Evolutionary conservation across 2,329 filamentous ascomycete species (phyloP).

Genomic region (Talaromyces islandicus): DNA sequence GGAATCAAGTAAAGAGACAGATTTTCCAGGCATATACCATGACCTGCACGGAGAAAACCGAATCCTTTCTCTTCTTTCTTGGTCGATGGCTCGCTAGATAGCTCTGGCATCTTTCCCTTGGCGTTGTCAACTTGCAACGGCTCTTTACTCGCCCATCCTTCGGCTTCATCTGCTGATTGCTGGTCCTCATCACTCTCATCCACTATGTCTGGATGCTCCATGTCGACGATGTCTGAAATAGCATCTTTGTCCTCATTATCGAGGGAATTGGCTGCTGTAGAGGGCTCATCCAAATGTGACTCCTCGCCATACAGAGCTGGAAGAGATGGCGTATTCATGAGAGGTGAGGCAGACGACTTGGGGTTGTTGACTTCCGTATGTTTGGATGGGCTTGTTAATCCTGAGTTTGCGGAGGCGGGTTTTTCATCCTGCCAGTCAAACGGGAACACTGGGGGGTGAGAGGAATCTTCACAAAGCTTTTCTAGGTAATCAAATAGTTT

Average conservation of each 20-base stretch:
- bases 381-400: neutral
- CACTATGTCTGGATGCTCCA: slow-evolving; percentile 28
- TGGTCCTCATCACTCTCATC: slow-evolving; percentile 21
- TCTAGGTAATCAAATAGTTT: neutral
- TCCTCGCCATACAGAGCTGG: neutral
- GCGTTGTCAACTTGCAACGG: neutral
- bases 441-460: neutral
- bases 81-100: neutral
- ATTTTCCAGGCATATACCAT: slow-evolving; percentile 52
- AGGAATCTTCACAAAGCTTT: neutral
- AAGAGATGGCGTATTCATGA: neutral
- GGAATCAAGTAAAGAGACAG: slow-evolving; percentile 56
- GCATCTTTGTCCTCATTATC: slow-evolving; percentile 8
- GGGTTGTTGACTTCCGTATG: neutral
- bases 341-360: neutral
- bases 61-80: slow-evolving; percentile 8
- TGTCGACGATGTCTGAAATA: slow-evolving; percentile 17
- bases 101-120: slow-evolving; percentile 11
- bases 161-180: slow-evolving; percentile 16
- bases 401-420: neutral
- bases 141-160: neutral
- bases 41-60: slow-evolving; percentile 53
- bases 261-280: neutral
- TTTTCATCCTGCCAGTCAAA: slow-evolving; percentile 1
- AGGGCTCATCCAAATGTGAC: neutral